These are phyloP conservation scores for Oryza glumipatula DNA, from an alignment of 176 grass and related monocot species.

Conservation along the genomic window DNA sequence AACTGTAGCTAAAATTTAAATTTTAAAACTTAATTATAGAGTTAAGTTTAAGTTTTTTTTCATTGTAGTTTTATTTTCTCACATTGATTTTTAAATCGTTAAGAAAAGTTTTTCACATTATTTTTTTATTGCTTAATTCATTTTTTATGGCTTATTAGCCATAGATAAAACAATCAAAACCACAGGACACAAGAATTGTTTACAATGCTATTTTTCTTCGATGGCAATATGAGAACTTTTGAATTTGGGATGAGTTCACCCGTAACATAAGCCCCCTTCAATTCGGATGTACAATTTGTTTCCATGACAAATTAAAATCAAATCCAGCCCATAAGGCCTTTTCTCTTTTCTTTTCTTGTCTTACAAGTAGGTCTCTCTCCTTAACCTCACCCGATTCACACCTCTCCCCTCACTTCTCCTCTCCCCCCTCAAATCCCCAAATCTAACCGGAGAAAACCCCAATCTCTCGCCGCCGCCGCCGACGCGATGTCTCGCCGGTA, in stretches of 20 bases:
- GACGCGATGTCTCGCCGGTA: slow-evolving; percentile 93
- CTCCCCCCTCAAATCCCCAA: neutral
- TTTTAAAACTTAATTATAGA: no score
- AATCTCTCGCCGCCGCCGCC: slow-evolving; percentile 42
- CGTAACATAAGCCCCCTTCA: neutral
- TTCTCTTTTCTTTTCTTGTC: slow-evolving; percentile 23
- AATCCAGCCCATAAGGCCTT: neutral
- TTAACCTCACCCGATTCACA: neutral
- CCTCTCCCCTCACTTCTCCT: neutral
- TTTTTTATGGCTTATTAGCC: no score
- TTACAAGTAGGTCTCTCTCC: slow-evolving; percentile 49
- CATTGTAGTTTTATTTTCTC: no score
- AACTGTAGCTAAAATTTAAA: no score
- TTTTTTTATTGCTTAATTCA: no score
- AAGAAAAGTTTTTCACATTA: no score
- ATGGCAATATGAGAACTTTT: neutral
- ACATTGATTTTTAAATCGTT: no score
- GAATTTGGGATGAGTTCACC: neutral
- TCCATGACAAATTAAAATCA: neutral
- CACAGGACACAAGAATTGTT: no score
- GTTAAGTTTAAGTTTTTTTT: no score
- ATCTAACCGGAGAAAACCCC: slow-evolving; percentile 24
- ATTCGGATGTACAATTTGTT: neutral
- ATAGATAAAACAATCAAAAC: no score
- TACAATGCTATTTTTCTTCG: neutral